Conservation (phyloP, 305 asterid species). For the Striga hermonthica region DNA sequence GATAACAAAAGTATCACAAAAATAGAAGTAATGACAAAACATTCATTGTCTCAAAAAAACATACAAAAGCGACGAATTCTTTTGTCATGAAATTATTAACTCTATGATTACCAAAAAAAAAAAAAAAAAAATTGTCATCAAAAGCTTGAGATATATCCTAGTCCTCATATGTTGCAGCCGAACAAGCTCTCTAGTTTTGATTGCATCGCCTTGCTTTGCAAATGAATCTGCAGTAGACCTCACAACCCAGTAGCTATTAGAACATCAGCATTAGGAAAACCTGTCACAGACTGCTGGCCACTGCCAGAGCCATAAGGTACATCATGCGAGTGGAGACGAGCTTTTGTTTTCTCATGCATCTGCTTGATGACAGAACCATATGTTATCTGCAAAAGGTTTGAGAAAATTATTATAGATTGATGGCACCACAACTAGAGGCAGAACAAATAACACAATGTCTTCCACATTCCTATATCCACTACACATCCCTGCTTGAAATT, state of each 20-base stretch:
- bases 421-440: slow-evolving; percentile 20
- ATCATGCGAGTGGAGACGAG: slow-evolving; percentile 89
- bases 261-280: slow-evolving; percentile 81
- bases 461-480: no score
- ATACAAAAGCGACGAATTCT: no score
- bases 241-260: slow-evolving; percentile 96
- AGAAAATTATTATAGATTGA: not conserved
- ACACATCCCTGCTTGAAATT: not conserved
- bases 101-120: no score
- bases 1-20: no score
- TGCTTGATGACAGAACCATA: slow-evolving; percentile 84
- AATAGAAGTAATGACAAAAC: no score
- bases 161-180: slow-evolving; percentile 90
- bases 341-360: slow-evolving; percentile 89
- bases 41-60: no score
- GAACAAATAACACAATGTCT: slow-evolving; percentile 3
- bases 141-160: no score
- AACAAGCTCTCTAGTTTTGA: slow-evolving; percentile 58
- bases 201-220: slow-evolving; percentile 84
- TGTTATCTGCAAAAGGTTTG: slow-evolving; percentile 35
- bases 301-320: slow-evolving; percentile 99
- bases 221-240: slow-evolving; percentile 55
- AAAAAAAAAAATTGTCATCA: no score
- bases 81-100: no score
- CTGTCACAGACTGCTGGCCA: slow-evolving; percentile 97